Base-by-base conservation (phyloP, 495 filamentous ascomycete genomes). In the Aspergillus funiculosus region DNA sequence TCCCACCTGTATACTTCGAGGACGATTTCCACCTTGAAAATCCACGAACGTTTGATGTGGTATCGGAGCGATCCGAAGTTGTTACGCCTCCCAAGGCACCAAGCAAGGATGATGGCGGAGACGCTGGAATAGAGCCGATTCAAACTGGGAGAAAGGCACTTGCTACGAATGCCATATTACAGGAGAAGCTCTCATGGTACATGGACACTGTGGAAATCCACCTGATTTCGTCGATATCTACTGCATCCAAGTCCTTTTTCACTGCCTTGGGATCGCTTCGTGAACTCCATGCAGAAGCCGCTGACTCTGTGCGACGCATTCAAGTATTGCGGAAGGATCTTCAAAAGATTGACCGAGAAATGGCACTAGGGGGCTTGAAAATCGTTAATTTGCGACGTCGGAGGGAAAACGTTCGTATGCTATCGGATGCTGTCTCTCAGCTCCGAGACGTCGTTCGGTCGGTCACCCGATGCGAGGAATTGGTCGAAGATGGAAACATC, bases 191-290 rank as follows among this genome's bases (percentile, higher is more conserved):
- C 3, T 96, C 91, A 1, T 99, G 92, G 92, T 99, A 99, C 56
- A 96, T 99, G 92, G 92, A 99, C 60, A 99, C 94, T 0, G 86
- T 99, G 14, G 92, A 99, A 58, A 87, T 97, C 39, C 92, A 99
- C 60, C 75, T 99, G 6, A 97, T 99, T 46, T 89, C 86, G 2
- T 94, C 89, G 0, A 97, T 99, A 15, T 95, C 91, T 2, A 89
- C 83, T 0, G 92, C 94, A 1, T 95, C 90, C 1, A 87, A 86
- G 6, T 95, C 90, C 0, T 99, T 99, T 69, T 99, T 99, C 58
- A 91, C 88, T 0, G 92, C 94, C 0, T 68, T 99, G 8, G 91
- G 94, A 3, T 94, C 89, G 1, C 73, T 99, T 32, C 78, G 83
- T 42, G 89, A 96, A 55, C 69, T 99, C 21, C 90, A 97, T 60